A percentile compares a stretch with the other conserved stretches of the same genome.
phyloP scores from a whole-genome alignment of 495 filamentous ascomycete species.

The Aspergillus steynii region DNA sequence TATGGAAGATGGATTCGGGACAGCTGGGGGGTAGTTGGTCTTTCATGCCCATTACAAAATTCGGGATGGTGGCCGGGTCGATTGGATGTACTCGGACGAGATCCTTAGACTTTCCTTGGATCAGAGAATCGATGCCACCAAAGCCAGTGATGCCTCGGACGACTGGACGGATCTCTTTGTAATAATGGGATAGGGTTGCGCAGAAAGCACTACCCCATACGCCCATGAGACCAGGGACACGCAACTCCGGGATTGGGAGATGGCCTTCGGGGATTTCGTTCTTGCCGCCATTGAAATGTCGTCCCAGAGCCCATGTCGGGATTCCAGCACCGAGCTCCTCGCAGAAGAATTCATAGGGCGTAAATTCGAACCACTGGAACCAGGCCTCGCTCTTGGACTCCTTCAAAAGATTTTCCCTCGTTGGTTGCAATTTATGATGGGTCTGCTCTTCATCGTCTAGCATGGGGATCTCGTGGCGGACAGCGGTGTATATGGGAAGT shows the following conservation, averaged over 20 bases:
- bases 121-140: constrained; percentile 75
- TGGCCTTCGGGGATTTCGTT: constrained; percentile 57
- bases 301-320: constrained; percentile 88
- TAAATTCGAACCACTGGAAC: constrained; percentile 99
- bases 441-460: constrained; percentile 36
- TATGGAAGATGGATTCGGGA: constrained; percentile 70
- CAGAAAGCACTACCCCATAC: constrained; percentile 97
- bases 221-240: constrained; percentile 79
- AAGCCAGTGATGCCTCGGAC: constrained; percentile 74
- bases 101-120: constrained; percentile 78
- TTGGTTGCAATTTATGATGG: constrained; percentile 25
- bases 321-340: constrained; percentile 91
- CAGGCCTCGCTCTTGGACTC: constrained; percentile 74
- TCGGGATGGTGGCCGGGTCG: constrained; percentile 83
- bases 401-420: constrained; percentile 53
- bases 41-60: constrained; percentile 80
- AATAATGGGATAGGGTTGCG: constrained; percentile 92
- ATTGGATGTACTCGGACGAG: constrained; percentile 89
- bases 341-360: constrained; percentile 94
- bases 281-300: constrained; percentile 71
- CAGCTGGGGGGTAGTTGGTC: constrained; percentile 68
- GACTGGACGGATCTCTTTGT: constrained; percentile 83
- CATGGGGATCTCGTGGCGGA: constrained; percentile 92
- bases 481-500: constrained; percentile 90
- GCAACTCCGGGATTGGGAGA: constrained; percentile 73